Conservation (phyloP, 768 basidiomycete species). For the Gymnopilus dilepis region DNA sequence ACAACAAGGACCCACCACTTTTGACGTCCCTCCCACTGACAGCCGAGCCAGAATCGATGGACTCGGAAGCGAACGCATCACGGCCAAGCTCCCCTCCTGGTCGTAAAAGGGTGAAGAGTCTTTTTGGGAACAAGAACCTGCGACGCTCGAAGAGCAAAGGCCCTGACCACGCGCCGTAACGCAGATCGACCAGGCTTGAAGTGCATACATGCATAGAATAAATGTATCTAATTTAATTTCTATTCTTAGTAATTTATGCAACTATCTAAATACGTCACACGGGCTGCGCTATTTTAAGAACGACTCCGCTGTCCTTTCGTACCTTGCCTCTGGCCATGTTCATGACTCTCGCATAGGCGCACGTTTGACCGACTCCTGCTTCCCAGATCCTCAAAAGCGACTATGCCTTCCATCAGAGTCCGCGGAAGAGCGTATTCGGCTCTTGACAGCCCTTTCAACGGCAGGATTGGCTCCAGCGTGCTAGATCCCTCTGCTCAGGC, state of each 20-base stretch:
- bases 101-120: constrained; percentile 38
- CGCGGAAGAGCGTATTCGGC: constrained; percentile 37
- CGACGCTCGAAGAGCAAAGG: constrained; percentile 29
- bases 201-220: no score
- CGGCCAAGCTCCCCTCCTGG: constrained; percentile 20
- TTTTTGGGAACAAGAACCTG: constrained; percentile 32
- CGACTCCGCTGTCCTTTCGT: background rate
- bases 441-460: constrained; percentile 13
- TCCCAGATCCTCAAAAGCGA: background rate
- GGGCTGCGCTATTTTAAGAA: constrained; percentile 8
- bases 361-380: background rate
- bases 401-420: constrained; percentile 58
- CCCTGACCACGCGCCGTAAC: no score
- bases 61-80: constrained; percentile 17
- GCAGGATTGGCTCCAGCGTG: background rate
- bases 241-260: constrained; percentile 4
- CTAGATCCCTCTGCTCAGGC: background rate
- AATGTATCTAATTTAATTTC: no score
- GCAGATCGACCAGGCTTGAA: no score
- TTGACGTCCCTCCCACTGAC: constrained; percentile 38
- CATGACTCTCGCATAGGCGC: background rate
- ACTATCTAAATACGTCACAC: background rate
- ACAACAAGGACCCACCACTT: constrained; percentile 22
- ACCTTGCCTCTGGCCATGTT: background rate
- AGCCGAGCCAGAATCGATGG: constrained; percentile 48